These are phyloP conservation scores for Centrapalus pauciflorus DNA, from an alignment of 129 eudicot genomes.

Conservation along the genomic window DNA sequence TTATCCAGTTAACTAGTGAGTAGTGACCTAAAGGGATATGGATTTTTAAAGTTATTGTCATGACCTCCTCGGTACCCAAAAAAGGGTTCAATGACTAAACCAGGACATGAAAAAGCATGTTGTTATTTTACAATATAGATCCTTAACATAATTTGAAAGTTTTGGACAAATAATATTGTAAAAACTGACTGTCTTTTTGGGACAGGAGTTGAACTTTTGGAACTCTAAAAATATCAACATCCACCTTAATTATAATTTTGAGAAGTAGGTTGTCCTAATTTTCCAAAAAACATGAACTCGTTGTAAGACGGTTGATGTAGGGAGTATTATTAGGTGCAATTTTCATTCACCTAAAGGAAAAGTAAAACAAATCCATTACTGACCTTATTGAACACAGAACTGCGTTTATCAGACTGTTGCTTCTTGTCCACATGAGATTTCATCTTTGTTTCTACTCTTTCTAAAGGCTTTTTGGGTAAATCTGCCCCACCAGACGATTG, in stretches of 20 bases:
- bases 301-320: background rate
- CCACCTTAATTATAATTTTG: background rate
- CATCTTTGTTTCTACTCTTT: slow-evolving; percentile 26
- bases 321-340: background rate
- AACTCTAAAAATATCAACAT: background rate
- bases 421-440: slow-evolving; percentile 18
- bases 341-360: background rate
- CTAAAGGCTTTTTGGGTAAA: slow-evolving; percentile 19
- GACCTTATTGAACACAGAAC: slow-evolving; percentile 63
- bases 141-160: too few relatives aligned
- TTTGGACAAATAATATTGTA: too few relatives aligned
- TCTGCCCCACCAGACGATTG: slow-evolving; percentile 20
- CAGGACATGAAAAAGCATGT: too few relatives aligned
- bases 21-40: too few relatives aligned
- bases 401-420: slow-evolving; percentile 39
- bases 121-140: too few relatives aligned
- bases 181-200: background rate
- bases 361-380: slow-evolving; percentile 2
- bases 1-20: too few relatives aligned
- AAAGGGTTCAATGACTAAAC: too few relatives aligned
- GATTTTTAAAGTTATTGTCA: too few relatives aligned
- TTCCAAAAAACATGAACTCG: background rate
- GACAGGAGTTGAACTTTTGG: background rate
- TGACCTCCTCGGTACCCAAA: too few relatives aligned
- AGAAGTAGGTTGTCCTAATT: background rate